These are phyloP conservation scores for Debaryomyces fabryi DNA, from an alignment of 1,139 yeast genomes.

Conservation along the genomic window DNA sequence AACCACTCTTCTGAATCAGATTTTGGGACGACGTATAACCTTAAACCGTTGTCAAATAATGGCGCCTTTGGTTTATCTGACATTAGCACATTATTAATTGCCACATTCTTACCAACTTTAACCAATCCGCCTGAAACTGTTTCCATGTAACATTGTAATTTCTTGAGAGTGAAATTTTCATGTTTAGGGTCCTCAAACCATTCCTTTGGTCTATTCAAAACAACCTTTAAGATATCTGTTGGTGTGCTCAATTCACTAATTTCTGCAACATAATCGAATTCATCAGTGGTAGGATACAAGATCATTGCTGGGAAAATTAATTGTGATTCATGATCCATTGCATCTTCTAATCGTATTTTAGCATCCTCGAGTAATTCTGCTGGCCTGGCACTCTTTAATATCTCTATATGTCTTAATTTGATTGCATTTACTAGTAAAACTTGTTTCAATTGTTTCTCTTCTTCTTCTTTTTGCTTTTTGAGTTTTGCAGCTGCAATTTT, in stretches of 20 bases:
- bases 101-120: constrained; percentile 78
- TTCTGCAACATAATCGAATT: constrained; percentile 79
- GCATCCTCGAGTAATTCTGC: constrained; percentile 52
- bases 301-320: constrained; percentile 78
- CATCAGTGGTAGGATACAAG: constrained; percentile 81
- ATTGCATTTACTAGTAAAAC: constrained; percentile 55
- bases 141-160: constrained; percentile 77
- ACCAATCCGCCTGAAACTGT: constrained; percentile 83
- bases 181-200: constrained; percentile 74
- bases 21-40: constrained; percentile 82
- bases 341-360: constrained; percentile 63
- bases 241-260: constrained; percentile 72
- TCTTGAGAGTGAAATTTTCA: constrained; percentile 57
- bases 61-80: constrained; percentile 71
- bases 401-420: constrained; percentile 53
- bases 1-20: constrained; percentile 67
- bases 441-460: constrained; percentile 32
- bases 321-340: constrained; percentile 74
- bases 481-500: constrained; percentile 34
- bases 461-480: constrained; percentile 36
- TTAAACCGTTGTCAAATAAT: constrained; percentile 71
- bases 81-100: constrained; percentile 65
- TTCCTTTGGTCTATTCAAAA: constrained; percentile 64
- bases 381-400: constrained; percentile 53
- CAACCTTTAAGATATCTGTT: constrained; percentile 55